These are phyloP conservation scores for Saccharomycopsis malanga DNA, from an alignment of 805 yeast species.

Conservation along the genomic window DNA sequence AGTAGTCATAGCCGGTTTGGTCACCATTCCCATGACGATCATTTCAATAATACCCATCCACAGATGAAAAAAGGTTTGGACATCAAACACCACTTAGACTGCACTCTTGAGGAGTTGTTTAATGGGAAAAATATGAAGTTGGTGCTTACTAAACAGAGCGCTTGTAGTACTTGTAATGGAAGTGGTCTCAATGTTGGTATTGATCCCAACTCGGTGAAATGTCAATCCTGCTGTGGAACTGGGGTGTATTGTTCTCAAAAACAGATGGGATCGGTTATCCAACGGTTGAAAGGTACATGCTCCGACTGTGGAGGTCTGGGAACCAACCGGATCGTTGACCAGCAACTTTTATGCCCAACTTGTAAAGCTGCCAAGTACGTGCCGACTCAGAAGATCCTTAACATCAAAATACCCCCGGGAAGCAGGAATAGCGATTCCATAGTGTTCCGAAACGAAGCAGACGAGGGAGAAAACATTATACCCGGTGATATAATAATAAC, in stretches of 20 bases:
- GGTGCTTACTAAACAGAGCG: constrained; percentile 42
- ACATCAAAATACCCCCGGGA: constrained; percentile 52
- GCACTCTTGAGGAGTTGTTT: constrained; percentile 50
- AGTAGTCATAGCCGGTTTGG: neutral
- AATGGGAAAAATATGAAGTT: constrained; percentile 51
- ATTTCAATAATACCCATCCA: neutral
- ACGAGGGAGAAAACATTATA: constrained; percentile 48
- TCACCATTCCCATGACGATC: neutral
- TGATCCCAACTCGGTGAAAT: constrained; percentile 23
- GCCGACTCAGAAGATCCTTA: constrained; percentile 43
- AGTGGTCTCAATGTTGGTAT: constrained; percentile 36
- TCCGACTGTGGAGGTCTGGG: constrained; percentile 40
- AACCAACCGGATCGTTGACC: constrained; percentile 25
- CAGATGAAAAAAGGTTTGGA: constrained; percentile 39
- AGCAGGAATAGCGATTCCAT: constrained; percentile 44
- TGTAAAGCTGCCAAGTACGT: constrained; percentile 42
- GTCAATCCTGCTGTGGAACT: constrained; percentile 36
- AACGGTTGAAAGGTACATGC: constrained; percentile 39
- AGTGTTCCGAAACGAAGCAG: constrained; percentile 53
- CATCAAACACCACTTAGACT: constrained; percentile 48
- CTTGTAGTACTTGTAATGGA: constrained; percentile 47
- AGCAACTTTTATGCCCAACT: constrained; percentile 32
- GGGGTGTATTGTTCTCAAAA: constrained; percentile 36
- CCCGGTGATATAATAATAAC: constrained; percentile 66
- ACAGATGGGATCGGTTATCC: constrained; percentile 40